Evolutionary conservation across 2,329 filamentous ascomycete genomes (phyloP).

Genomic region (Elsinoe batatas): DNA sequence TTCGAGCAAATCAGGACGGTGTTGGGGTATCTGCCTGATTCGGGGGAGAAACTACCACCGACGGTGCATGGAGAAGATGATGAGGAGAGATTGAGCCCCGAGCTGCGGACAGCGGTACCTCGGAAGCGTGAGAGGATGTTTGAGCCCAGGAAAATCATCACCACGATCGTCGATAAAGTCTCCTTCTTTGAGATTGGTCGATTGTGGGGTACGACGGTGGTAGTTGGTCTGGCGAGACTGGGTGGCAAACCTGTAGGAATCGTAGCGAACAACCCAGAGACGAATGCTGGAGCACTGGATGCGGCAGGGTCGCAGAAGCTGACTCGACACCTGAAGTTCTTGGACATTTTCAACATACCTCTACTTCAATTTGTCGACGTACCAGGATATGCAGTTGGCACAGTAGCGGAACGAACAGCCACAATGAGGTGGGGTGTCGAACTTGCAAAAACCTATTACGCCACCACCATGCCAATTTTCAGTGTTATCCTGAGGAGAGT

Average conservation of each 20-base stretch:
- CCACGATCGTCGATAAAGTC: slow-evolving; percentile 44
- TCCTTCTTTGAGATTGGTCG: slow-evolving; percentile 56
- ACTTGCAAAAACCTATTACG: slow-evolving; percentile 52
- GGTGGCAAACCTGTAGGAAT: slow-evolving; percentile 49
- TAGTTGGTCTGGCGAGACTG: slow-evolving; percentile 51
- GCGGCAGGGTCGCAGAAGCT: slow-evolving; percentile 52
- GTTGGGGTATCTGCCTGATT: slow-evolving; percentile 49
- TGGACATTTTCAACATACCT: slow-evolving; percentile 56
- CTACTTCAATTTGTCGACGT: slow-evolving; percentile 55
- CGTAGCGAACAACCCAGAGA: slow-evolving; percentile 51
- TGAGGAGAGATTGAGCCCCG: slow-evolving; percentile 38
- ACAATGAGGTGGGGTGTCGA: slow-evolving; percentile 57
- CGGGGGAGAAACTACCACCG: slow-evolving; percentile 46
- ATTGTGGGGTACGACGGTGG: slow-evolving; percentile 53
- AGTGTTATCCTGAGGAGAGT: slow-evolving; percentile 51
- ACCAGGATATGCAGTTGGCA: slow-evolving; percentile 55
- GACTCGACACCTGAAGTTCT: slow-evolving; percentile 50
- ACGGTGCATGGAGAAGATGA: slow-evolving; percentile 36
- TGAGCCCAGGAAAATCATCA: slow-evolving; percentile 48
- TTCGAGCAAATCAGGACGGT: slow-evolving; percentile 52
- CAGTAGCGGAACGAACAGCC: slow-evolving; percentile 50
- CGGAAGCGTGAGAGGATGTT: slow-evolving; percentile 51
- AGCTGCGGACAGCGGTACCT: slow-evolving; percentile 48
- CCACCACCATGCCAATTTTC: slow-evolving; percentile 54
- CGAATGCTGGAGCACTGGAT: slow-evolving; percentile 52